Evolutionary conservation across 495 filamentous ascomycete genomes (phyloP).

Genomic region (Barbatosphaeria neglecta): DNA sequence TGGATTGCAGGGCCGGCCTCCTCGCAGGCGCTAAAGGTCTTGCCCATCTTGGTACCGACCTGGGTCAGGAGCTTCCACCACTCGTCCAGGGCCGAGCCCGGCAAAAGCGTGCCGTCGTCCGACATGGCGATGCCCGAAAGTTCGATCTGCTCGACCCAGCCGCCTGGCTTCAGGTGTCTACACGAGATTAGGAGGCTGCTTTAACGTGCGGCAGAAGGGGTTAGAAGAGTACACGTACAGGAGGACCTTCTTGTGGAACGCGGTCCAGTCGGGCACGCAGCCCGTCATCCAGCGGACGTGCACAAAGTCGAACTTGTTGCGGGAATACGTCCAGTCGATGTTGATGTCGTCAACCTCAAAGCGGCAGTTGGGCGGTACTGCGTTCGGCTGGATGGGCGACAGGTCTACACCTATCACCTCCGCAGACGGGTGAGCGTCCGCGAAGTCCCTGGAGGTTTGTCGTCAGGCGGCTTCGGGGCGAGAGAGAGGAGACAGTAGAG

Average conservation of each 20-base stretch:
- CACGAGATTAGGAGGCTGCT: not conserved
- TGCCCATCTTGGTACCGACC: constrained; percentile 1
- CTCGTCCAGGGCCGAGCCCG: not conserved
- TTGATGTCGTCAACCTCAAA: constrained; percentile 47
- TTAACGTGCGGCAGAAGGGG: not conserved
- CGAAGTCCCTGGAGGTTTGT: constrained; percentile 31
- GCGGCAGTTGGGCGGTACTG: constrained; percentile 37
- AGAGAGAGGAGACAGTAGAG: no score
- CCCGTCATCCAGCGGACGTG: constrained; percentile 45
- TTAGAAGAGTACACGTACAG: not conserved
- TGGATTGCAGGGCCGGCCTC: not conserved
- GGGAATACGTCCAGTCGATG: constrained; percentile 34
- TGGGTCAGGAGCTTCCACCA: not conserved
- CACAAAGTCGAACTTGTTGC: constrained; percentile 48
- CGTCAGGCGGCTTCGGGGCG: no score
- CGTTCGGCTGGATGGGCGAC: constrained; percentile 33
- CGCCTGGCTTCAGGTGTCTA: constrained; percentile 11
- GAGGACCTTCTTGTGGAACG: constrained; percentile 8
- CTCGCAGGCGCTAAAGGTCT: constrained; percentile 1
- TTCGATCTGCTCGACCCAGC: constrained; percentile 14
- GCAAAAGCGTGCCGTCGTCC: constrained; percentile 14
- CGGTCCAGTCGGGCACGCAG: constrained; percentile 44
- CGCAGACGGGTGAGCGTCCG: constrained; percentile 35
- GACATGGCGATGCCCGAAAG: constrained; percentile 8
- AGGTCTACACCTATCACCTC: constrained; percentile 47